phyloP scores from a whole-genome alignment of 495 filamentous ascomycete genomes.

The Bathelium albidoporum region DNA sequence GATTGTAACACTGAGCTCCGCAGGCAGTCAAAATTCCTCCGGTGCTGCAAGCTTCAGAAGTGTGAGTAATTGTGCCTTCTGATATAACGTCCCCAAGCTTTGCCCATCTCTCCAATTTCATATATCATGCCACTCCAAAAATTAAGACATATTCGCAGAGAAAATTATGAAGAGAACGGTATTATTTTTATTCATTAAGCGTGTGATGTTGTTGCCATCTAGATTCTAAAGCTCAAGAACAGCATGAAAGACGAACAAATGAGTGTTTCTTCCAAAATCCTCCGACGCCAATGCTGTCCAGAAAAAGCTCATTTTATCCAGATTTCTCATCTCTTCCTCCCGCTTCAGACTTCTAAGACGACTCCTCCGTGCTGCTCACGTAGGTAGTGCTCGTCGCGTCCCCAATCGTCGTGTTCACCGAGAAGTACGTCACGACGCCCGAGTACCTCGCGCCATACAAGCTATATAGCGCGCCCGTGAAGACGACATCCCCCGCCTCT shows the following conservation, averaged over 20 bases:
- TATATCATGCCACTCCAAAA: no score
- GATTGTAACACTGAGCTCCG: background rate
- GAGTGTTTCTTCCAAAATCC: background rate
- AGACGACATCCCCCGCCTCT: background rate
- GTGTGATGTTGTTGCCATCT: background rate
- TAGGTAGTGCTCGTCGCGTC: background rate
- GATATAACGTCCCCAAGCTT: no score
- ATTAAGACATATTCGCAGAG: no score
- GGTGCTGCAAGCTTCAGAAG: no score
- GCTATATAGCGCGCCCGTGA: constrained; percentile 7
- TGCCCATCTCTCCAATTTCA: no score
- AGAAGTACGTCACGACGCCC: background rate
- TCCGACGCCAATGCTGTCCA: background rate
- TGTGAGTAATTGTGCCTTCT: no score
- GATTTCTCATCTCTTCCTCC: no score
- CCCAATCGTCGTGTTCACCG: background rate
- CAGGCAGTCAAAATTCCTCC: no score
- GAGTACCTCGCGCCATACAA: constrained; percentile 10
- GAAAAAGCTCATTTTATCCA: no score
- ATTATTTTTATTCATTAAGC: no score
- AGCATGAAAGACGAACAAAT: background rate
- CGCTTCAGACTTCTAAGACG: no score
- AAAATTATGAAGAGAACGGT: no score
- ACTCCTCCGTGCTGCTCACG: background rate
- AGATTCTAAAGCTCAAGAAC: background rate